Evolutionary conservation across 1,284 basidiomycete genomes (phyloP).

Genomic region (Peniophora sp.): DNA sequence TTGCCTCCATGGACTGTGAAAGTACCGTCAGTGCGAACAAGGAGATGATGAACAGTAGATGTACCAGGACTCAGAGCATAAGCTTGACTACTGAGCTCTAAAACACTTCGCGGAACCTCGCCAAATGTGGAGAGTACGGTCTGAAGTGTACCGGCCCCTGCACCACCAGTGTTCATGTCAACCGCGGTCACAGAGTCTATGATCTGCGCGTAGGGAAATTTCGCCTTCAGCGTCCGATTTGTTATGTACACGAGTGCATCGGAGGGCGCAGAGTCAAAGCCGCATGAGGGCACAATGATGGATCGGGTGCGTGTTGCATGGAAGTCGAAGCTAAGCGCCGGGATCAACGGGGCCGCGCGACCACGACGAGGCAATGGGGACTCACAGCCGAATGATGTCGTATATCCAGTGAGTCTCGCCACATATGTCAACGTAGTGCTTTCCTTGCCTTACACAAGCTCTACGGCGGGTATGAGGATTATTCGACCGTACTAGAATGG

Average conservation of each 20-base stretch:
- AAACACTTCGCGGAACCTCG: constrained; percentile 34
- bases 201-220: constrained; percentile 23
- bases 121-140: constrained; percentile 43
- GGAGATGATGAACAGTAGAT: constrained; percentile 14
- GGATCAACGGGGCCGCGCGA: constrained; percentile 3
- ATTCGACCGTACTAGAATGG: not conserved
- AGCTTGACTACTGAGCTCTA: constrained; percentile 24
- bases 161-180: constrained; percentile 31
- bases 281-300: constrained; percentile 64
- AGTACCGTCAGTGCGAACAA: too few species aligned
- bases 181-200: constrained; percentile 38
- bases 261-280: constrained; percentile 70
- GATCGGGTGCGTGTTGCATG: constrained; percentile 58
- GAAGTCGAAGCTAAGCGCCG: constrained; percentile 46
- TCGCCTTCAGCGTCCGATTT: constrained; percentile 36
- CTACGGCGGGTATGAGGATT: too few species aligned
- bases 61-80: constrained; percentile 55
- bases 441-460: constrained; percentile 43
- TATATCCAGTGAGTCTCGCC: constrained; percentile 49
- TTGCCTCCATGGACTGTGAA: not conserved
- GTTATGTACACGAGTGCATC: constrained; percentile 57
- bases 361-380: constrained; percentile 4
- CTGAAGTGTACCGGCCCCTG: constrained; percentile 68
- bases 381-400: constrained; percentile 41
- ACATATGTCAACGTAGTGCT: constrained; percentile 60